phyloP scores from a whole-genome alignment of 1,284 basidiomycete genomes.

The Heterobasidion parviporum region DNA sequence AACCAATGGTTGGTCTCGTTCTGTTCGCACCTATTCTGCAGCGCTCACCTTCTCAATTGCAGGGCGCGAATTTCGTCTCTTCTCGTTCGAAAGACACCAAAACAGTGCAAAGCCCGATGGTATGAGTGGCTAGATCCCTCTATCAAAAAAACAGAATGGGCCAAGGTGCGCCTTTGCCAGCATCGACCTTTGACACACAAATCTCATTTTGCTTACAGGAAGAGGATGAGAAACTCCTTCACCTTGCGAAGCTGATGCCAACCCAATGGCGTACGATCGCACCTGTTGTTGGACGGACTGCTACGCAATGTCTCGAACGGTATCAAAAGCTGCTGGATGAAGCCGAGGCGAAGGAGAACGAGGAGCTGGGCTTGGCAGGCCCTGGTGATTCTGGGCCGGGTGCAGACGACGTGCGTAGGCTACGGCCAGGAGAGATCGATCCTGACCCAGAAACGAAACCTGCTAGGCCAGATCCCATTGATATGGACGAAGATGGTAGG shows the following conservation, averaged over 20 bases:
- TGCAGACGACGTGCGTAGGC: constrained; percentile 82
- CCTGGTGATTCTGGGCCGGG: constrained; percentile 78
- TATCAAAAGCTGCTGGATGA: constrained; percentile 98
- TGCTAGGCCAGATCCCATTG: constrained; percentile 96
- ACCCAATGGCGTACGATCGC: constrained; percentile 99
- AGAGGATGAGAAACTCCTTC: constrained; percentile 97
- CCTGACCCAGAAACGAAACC: constrained; percentile 99
- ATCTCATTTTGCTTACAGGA: constrained; percentile 37
- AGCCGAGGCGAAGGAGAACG: constrained; percentile 91
- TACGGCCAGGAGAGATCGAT: constrained; percentile 96
- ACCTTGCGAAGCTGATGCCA: constrained; percentile 98
- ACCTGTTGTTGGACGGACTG: constrained; percentile 97
- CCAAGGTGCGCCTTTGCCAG: constrained; percentile 54
- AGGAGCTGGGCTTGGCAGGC: constrained; percentile 85
- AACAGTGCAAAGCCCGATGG: constrained; percentile 99
- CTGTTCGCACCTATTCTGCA: not conserved
- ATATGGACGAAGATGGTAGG: constrained; percentile 98
- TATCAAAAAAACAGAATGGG: constrained; percentile 99
- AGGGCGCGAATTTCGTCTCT: constrained; percentile 99
- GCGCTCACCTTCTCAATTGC: constrained; percentile 1
- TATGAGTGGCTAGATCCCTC: constrained; percentile 99
- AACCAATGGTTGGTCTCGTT: constrained; percentile 72
- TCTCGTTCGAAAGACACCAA: constrained; percentile 96
- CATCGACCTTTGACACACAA: not conserved
- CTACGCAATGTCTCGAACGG: constrained; percentile 95